Conservation (phyloP, 352 stramenopile genomes). For the Globisporangium cylindrosporum region DNA sequence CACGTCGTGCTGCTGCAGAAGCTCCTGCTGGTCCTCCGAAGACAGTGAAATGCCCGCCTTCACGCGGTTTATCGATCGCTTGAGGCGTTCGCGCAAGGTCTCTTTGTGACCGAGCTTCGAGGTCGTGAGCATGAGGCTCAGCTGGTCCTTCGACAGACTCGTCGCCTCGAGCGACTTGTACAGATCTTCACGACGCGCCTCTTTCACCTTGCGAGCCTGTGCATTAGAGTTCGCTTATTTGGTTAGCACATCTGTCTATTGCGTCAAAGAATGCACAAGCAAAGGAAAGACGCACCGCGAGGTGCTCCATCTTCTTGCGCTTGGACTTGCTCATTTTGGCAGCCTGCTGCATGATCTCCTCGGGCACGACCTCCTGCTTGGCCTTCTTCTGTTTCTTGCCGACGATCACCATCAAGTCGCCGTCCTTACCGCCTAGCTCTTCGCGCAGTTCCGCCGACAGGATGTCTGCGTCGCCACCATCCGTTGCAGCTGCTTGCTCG, state of each 20-base stretch:
- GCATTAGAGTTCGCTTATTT: not conserved
- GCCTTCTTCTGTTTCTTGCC: constrained; percentile 50
- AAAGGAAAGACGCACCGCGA: constrained; percentile 32
- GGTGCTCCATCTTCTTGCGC: constrained; percentile 75
- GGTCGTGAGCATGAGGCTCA: constrained; percentile 75
- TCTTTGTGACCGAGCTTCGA: constrained; percentile 80
- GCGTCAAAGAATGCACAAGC: not conserved
- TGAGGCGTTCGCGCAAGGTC: constrained; percentile 72
- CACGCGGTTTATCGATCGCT: constrained; percentile 72
- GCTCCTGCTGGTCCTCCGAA: constrained; percentile 43
- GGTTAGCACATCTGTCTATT: not conserved
- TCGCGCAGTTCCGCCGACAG: constrained; percentile 64
- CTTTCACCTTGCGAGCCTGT: constrained; percentile 70
- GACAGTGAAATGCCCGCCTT: constrained; percentile 70
- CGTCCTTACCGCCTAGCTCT: constrained; percentile 59
- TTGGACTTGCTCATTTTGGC: constrained; percentile 78
- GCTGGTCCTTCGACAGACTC: constrained; percentile 56
- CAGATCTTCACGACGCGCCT: constrained; percentile 63
- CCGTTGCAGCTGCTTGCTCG: constrained; percentile 16
- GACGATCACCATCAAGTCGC: constrained; percentile 60
- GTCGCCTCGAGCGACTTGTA: constrained; percentile 76
- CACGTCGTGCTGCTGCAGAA: constrained; percentile 45
- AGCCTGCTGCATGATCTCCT: constrained; percentile 62
- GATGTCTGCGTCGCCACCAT: constrained; percentile 23
- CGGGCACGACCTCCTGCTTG: constrained; percentile 45